These are phyloP conservation scores for Rhynchospora breviuscula DNA, from an alignment of 176 grass and related monocot species.

Conservation along the genomic window DNA sequence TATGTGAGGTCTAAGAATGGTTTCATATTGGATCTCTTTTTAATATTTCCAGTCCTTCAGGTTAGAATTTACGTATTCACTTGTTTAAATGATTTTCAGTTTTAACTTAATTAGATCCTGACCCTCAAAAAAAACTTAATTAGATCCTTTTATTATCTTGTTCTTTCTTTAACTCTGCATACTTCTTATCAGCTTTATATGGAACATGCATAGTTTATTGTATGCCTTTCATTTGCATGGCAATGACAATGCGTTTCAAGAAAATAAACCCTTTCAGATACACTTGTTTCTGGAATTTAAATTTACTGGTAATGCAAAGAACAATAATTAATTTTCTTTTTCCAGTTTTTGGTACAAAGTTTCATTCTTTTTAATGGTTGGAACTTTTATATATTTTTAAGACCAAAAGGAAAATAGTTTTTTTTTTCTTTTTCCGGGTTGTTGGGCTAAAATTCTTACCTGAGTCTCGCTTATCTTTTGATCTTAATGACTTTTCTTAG, in stretches of 20 bases:
- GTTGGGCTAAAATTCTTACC: not conserved
- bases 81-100: not conserved
- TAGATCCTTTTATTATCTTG: not conserved
- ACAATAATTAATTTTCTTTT: too few species aligned
- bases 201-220: not conserved
- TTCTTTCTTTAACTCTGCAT: not conserved
- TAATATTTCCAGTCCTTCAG: constrained; percentile 82
- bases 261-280: not conserved
- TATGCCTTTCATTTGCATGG: not conserved
- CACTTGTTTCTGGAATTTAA: not conserved
- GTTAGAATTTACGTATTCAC: constrained; percentile 16
- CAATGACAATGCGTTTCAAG: not conserved
- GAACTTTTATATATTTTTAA: not conserved
- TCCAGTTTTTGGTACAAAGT: too few species aligned
- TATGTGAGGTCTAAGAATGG: constrained; percentile 42
- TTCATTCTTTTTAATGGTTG: not conserved
- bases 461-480: not conserved
- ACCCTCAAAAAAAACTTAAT: too few species aligned
- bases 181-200: not conserved
- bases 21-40: constrained; percentile 62
- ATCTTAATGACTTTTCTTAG: not conserved
- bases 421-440: not conserved
- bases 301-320: too few species aligned
- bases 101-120: not conserved
- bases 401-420: not conserved